A percentile compares a stretch with the other conserved stretches of the same genome.
Conservation (phyloP, 2,329 filamentous ascomycete genomes). For the Fusarium floridanum region DNA sequence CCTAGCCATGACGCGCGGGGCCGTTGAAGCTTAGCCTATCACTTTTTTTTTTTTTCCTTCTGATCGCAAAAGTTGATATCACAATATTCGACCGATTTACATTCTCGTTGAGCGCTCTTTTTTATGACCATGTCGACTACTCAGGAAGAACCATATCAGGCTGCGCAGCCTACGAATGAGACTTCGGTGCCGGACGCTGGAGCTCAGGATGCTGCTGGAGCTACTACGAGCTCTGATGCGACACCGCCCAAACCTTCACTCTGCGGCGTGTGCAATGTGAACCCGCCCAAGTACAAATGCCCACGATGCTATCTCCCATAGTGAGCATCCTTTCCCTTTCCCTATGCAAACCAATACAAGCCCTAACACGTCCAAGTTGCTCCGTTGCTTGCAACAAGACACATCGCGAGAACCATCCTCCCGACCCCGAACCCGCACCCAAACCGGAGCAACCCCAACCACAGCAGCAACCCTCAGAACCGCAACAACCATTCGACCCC, state of each 20-base stretch:
- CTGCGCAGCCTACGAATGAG: constrained; percentile 7
- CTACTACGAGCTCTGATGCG: constrained; percentile 3
- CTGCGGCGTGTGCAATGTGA: constrained; percentile 67
- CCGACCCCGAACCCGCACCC: constrained; percentile 52
- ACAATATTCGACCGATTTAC: neutral
- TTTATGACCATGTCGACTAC: constrained; percentile 30
- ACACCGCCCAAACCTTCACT: constrained; percentile 34
- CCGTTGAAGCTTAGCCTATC: constrained; percentile 7
- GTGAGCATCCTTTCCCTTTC: constrained; percentile 56
- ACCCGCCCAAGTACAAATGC: constrained; percentile 72
- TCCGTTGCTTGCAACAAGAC: constrained; percentile 69
- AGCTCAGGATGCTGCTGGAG: neutral
- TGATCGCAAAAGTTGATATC: neutral
- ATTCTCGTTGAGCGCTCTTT: neutral
- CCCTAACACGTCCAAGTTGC: constrained; percentile 59
- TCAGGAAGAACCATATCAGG: constrained; percentile 10
- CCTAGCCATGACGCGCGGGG: constrained; percentile 35
- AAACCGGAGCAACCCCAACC: constrained; percentile 28
- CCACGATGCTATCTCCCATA: constrained; percentile 69
- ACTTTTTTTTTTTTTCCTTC: neutral
- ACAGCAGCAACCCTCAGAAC: neutral
- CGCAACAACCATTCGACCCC: constrained; percentile 32
- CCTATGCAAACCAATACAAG: neutral
- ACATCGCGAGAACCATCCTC: constrained; percentile 64
- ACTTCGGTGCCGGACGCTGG: neutral